Evolutionary conservation across 345 rosid genomes (phyloP).

Genomic region (Physaria fendleri): DNA sequence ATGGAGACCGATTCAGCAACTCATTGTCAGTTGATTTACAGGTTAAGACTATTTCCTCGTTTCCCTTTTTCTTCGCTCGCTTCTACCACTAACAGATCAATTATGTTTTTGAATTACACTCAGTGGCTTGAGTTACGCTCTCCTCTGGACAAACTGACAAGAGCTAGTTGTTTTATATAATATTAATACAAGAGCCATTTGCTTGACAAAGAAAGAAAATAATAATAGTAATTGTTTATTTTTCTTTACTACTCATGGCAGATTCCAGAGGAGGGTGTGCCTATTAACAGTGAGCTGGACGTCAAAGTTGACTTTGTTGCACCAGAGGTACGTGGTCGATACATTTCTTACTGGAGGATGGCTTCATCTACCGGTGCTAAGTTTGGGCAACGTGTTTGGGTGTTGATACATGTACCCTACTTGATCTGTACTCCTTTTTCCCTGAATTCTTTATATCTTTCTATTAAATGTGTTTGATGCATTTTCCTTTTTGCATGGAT

Average conservation of each 20-base stretch:
- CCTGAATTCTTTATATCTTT: too few species aligned
- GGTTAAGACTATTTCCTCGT: slow-evolving; percentile 33
- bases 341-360: slow-evolving; percentile 91
- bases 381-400: slow-evolving; percentile 98
- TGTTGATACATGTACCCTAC: slow-evolving; percentile 77
- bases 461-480: slow-evolving; percentile 77
- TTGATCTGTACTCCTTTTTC: too few species aligned
- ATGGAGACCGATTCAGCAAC: slow-evolving; percentile 60
- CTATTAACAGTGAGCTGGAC: slow-evolving; percentile 61
- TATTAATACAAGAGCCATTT: too few species aligned
- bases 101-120: slow-evolving; percentile 4
- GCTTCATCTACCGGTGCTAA: slow-evolving; percentile 53
- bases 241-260: too few species aligned
- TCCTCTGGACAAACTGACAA: too few species aligned
- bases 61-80: not conserved
- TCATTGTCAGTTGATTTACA: slow-evolving; percentile 42
- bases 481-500: too few species aligned
- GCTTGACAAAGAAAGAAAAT: too few species aligned
- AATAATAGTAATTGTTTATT: too few species aligned
- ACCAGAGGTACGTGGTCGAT: slow-evolving; percentile 69
- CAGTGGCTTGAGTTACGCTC: too few species aligned
- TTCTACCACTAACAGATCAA: not conserved
- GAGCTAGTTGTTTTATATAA: too few species aligned
- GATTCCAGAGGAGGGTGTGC: slow-evolving; percentile 63
- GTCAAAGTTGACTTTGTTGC: slow-evolving; percentile 71